These are phyloP conservation scores for Trichophyton verrucosum DNA, from an alignment of 2,329 filamentous ascomycete species.

Conservation along the genomic window DNA sequence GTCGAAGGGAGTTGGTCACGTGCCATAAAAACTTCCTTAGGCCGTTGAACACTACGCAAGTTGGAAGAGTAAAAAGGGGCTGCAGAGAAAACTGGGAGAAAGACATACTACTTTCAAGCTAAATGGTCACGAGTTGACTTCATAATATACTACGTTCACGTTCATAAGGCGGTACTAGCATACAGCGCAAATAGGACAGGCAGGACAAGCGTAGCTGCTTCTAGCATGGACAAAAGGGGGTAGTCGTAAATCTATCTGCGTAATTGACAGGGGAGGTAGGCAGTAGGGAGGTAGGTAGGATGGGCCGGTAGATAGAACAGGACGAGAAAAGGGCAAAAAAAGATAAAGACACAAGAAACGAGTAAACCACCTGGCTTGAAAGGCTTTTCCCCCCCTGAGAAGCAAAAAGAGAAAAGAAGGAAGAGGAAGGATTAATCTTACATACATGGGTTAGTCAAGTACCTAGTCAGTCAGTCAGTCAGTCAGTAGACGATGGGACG, in stretches of 20 bases:
- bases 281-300: too few species aligned
- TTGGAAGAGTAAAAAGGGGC: background rate
- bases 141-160: too few species aligned
- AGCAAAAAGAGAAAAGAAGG: background rate
- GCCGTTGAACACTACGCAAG: background rate
- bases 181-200: background rate
- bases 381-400: background rate
- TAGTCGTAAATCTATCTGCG: background rate
- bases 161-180: too few species aligned
- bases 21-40: background rate
- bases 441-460: background rate
- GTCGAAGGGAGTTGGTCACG: background rate
- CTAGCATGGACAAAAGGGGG: background rate
- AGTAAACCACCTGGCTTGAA: background rate
- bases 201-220: background rate
- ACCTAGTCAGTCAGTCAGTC: background rate
- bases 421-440: conserved; percentile 1
- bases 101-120: too few species aligned
- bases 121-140: too few species aligned
- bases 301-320: too few species aligned
- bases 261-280: background rate
- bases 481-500: background rate
- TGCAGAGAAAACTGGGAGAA: background rate
- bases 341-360: background rate
- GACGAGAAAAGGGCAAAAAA: background rate